Conservation (phyloP, 345 rosid genomes). For the Limnanthes douglasii region DNA sequence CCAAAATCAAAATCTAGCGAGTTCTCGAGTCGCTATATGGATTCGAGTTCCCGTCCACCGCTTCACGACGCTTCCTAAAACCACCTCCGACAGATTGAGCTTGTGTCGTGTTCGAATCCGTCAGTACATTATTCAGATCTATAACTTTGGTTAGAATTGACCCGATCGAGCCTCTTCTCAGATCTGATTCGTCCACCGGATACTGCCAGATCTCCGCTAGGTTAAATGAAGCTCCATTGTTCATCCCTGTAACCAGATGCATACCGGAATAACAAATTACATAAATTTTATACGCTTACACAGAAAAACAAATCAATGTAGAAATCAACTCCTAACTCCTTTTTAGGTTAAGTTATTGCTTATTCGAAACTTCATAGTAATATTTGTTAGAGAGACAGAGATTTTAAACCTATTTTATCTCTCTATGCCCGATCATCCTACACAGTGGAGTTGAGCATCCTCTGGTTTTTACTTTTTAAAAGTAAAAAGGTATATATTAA, state of each 20-base stretch:
- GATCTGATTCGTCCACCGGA: constrained; percentile 29
- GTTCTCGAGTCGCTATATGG: no score
- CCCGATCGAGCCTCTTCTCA: constrained; percentile 18
- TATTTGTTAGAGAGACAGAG: not conserved
- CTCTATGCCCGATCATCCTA: constrained; percentile 35
- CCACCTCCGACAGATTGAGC: constrained; percentile 23
- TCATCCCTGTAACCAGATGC: constrained; percentile 67
- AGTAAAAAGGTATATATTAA: no score
- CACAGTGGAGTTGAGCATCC: constrained; percentile 35
- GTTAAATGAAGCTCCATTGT: constrained; percentile 26
- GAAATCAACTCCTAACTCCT: no score
- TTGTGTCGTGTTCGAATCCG: no score
- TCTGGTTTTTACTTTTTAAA: no score
- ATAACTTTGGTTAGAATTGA: no score
- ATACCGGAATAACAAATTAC: constrained; percentile 10
- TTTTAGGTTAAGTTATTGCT: constrained; percentile 8
- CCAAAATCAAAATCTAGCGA: no score
- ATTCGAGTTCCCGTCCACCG: constrained; percentile 39
- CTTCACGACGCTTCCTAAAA: constrained; percentile 33
- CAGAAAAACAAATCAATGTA: not conserved
- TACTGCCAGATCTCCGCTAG: constrained; percentile 79
- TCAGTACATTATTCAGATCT: no score
- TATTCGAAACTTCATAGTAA: constrained; percentile 1
- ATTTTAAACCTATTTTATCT: no score
- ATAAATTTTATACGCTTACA: not conserved